Conservation (phyloP, 257 asterid species). For the Nicotiana noctiflora region DNA sequence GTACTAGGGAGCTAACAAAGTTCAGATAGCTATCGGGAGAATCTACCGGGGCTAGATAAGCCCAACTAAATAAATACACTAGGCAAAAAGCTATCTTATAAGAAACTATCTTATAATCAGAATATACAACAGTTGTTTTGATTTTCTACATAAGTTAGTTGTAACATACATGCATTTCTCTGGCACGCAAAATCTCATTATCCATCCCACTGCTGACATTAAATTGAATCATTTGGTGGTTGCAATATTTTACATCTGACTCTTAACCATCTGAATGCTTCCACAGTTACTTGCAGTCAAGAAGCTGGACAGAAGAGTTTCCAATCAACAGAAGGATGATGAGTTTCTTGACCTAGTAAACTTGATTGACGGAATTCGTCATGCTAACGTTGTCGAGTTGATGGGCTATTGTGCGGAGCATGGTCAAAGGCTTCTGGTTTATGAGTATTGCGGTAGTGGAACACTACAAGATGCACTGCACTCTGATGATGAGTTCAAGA, state of each 20-base stretch:
- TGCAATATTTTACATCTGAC: neutral
- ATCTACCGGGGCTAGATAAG: too few relatives aligned
- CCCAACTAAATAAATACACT: too few relatives aligned
- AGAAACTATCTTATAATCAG: neutral
- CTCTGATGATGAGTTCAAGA: constrained; percentile 72
- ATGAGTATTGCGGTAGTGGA: constrained; percentile 68
- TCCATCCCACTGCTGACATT: neutral
- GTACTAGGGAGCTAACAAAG: too few relatives aligned
- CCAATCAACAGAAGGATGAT: constrained; percentile 69
- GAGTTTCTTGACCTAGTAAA: constrained; percentile 83
- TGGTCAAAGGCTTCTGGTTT: constrained; percentile 77
- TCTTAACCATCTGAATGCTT: constrained; percentile 16
- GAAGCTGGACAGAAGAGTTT: constrained; percentile 77
- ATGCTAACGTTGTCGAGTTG: constrained; percentile 92
- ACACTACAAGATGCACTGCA: constrained; percentile 85
- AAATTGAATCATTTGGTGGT: neutral
- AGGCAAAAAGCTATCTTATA: too few relatives aligned
- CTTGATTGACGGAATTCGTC: constrained; percentile 60
- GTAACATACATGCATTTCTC: neutral
- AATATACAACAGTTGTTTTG: neutral
- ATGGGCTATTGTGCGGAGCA: constrained; percentile 94
- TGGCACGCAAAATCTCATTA: neutral
- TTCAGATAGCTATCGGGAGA: too few relatives aligned
- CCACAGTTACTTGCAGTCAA: constrained; percentile 76
- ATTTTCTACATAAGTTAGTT: neutral